Conservation (phyloP, 2,329 filamentous ascomycete species). For the Elsinoe batatas region DNA sequence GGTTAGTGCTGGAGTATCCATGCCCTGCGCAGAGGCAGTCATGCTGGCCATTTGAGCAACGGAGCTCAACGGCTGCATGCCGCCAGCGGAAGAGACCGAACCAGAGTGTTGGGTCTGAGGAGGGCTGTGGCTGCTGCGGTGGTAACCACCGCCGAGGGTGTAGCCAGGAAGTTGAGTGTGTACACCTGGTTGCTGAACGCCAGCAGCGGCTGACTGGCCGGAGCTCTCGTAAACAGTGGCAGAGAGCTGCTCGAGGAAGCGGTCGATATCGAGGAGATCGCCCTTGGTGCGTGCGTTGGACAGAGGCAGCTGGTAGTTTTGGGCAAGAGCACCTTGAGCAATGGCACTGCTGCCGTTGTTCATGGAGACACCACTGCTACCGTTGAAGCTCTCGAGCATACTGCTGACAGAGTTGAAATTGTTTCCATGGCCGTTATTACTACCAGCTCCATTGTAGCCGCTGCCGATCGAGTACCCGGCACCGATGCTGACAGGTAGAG, state of each 20-base stretch:
- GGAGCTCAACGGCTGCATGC: conserved; percentile 26
- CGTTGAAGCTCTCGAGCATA: conserved; percentile 26
- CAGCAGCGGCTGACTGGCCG: conserved; percentile 61
- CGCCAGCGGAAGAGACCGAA: conserved; percentile 26
- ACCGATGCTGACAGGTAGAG: conserved; percentile 27
- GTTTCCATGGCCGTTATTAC: conserved; percentile 21
- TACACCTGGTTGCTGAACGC: conserved; percentile 63
- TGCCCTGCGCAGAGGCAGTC: conserved; percentile 32
- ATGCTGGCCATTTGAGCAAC: conserved; percentile 28
- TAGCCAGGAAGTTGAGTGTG: conserved; percentile 43
- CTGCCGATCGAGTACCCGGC: conserved; percentile 31
- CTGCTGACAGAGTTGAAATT: conserved; percentile 22
- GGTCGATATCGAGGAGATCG: conserved; percentile 87
- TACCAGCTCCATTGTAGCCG: conserved; percentile 26
- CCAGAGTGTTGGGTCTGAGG: conserved; percentile 28
- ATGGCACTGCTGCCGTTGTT: conserved; percentile 37
- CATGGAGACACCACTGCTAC: conserved; percentile 14
- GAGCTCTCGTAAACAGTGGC: conserved; percentile 90
- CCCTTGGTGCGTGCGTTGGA: conserved; percentile 84
- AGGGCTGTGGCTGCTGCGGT: conserved; percentile 51
- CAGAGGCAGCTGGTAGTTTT: conserved; percentile 79
- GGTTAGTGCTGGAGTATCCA: conserved; percentile 65
- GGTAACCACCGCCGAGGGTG: conserved; percentile 43
- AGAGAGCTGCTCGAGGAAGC: conserved; percentile 92
- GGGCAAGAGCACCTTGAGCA: conserved; percentile 45